Evolutionary conservation across 208 protist species (phyloP).

Genomic region (Crithidia sp.): DNA sequence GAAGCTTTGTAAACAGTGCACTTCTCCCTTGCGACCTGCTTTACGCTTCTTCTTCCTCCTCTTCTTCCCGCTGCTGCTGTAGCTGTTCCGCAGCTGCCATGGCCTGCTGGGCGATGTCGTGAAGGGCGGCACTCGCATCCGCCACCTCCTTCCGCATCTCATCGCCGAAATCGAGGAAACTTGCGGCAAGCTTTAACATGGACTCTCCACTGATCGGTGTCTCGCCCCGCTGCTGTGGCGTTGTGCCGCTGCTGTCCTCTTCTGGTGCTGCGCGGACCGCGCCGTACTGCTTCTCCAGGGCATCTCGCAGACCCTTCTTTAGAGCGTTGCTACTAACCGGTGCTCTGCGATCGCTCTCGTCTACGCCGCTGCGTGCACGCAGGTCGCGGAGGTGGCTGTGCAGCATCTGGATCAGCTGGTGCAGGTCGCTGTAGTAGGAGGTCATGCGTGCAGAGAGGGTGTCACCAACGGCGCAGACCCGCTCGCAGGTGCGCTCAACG

Average conservation of each 20-base stretch:
- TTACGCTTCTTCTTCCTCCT: no score
- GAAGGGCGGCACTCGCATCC: slow-evolving; percentile 45
- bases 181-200: slow-evolving; percentile 66
- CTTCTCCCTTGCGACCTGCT: no score
- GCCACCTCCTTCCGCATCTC: slow-evolving; percentile 65
- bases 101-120: slow-evolving; percentile 33
- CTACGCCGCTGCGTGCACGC: background rate
- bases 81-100: slow-evolving; percentile 30
- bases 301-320: slow-evolving; percentile 14
- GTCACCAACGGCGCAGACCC: slow-evolving; percentile 52
- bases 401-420: slow-evolving; percentile 60
- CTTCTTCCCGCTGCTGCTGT: background rate
- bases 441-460: slow-evolving; percentile 42
- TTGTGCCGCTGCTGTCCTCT: background rate
- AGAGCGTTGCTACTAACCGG: background rate
- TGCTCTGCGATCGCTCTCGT: background rate
- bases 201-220: slow-evolving; percentile 15
- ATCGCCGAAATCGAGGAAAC: slow-evolving; percentile 75
- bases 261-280: background rate
- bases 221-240: background rate
- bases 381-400: slow-evolving; percentile 38
- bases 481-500: slow-evolving; percentile 45
- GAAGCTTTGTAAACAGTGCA: no score
- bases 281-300: slow-evolving; percentile 41
- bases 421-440: slow-evolving; percentile 69